These are phyloP conservation scores for Ustilago tritici DNA, from an alignment of 1,284 basidiomycete genomes.

Conservation along the genomic window DNA sequence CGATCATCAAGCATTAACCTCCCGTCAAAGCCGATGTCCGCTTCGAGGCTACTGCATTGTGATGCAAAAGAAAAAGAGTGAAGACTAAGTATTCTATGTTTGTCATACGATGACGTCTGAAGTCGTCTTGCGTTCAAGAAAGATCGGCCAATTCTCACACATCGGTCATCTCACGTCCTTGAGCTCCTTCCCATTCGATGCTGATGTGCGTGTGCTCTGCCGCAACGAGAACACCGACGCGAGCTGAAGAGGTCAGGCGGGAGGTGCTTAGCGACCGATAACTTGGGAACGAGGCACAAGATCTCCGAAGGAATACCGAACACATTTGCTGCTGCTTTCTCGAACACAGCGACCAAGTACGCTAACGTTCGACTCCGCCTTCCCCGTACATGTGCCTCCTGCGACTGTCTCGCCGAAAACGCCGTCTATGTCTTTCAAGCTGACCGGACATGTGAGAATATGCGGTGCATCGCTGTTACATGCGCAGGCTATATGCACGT, in stretches of 20 bases:
- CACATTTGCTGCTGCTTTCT: background rate
- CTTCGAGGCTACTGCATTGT: background rate
- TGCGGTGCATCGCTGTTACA: background rate
- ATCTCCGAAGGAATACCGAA: background rate
- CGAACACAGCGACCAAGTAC: background rate
- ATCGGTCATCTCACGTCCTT: background rate
- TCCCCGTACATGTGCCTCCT: background rate
- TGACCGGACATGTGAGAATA: background rate
- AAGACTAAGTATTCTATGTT: background rate
- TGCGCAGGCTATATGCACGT: no score
- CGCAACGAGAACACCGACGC: background rate
- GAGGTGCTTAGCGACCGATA: background rate
- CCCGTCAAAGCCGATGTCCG: conserved; percentile 4
- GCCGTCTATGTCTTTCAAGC: no score
- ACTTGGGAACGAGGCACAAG: background rate
- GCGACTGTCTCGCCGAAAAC: background rate
- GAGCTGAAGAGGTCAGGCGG: background rate
- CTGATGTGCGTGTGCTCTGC: background rate
- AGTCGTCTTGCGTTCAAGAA: background rate
- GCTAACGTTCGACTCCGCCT: conserved; percentile 1
- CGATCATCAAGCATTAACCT: background rate
- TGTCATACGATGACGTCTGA: background rate
- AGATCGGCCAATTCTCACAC: background rate
- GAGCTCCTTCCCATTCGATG: background rate
- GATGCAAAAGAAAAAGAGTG: background rate